Percentiles rank a stretch among this genome's conserved stretches.
Evolutionary conservation across 1,284 basidiomycete species (phyloP).

Genomic region (Nidula niveotomentosa): DNA sequence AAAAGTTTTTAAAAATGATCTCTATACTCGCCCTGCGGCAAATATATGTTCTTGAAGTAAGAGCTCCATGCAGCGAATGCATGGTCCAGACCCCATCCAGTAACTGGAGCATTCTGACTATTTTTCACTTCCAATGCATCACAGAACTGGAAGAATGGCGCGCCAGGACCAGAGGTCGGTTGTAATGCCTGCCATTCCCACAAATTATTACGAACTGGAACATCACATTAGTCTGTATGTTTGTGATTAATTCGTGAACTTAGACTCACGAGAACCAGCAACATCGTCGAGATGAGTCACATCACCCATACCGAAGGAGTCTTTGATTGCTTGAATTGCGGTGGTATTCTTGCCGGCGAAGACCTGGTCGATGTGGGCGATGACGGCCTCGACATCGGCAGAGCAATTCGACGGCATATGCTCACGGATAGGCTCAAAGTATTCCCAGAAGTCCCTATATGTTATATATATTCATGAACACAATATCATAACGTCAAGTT

Average conservation of each 20-base stretch:
- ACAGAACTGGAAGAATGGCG: slow-evolving; percentile 65
- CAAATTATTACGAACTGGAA: slow-evolving; percentile 49
- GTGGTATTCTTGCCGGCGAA: slow-evolving; percentile 41
- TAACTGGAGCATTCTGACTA: slow-evolving; percentile 49
- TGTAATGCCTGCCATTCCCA: slow-evolving; percentile 66
- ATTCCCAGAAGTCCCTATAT: slow-evolving; percentile 62
- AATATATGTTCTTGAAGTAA: slow-evolving; percentile 51
- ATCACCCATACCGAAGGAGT: slow-evolving; percentile 54
- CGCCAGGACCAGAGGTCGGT: slow-evolving; percentile 44
- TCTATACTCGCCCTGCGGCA: slow-evolving; percentile 30
- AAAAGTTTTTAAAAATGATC: too few relatives aligned
- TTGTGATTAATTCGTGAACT: not conserved
- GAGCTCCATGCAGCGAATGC: slow-evolving; percentile 62
- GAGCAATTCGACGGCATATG: slow-evolving; percentile 76
- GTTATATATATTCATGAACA: slow-evolving; percentile 4
- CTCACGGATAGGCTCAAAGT: slow-evolving; percentile 68
- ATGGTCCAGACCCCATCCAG: slow-evolving; percentile 64
- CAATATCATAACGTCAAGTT: too few relatives aligned
- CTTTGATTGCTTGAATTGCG: slow-evolving; percentile 54
- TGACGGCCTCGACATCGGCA: slow-evolving; percentile 63
- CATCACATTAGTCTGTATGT: not conserved
- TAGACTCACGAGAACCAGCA: slow-evolving; percentile 49
- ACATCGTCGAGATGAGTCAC: slow-evolving; percentile 67
- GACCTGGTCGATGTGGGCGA: slow-evolving; percentile 58
- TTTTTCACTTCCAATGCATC: slow-evolving; percentile 72